Evolutionary conservation across 2,329 filamentous ascomycete species (phyloP).

Genomic region (Rasamsonia emersonii): DNA sequence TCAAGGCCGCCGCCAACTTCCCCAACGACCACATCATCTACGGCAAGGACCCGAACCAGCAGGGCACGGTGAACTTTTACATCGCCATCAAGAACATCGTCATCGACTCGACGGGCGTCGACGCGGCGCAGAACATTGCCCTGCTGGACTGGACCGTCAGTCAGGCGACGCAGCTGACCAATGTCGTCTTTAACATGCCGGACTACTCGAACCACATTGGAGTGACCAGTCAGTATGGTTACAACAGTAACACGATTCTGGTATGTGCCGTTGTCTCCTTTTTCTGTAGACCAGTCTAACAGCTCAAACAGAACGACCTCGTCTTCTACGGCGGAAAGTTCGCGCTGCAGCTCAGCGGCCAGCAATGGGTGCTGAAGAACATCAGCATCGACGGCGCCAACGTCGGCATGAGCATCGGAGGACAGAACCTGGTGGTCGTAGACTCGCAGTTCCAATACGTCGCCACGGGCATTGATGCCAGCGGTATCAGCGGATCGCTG

Average conservation of each 20-base stretch:
- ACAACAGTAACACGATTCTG: constrained; percentile 10
- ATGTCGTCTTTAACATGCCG: constrained; percentile 26
- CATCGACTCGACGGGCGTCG: constrained; percentile 20
- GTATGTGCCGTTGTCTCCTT: too few relatives aligned
- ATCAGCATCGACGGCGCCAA: constrained; percentile 54
- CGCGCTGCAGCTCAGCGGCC: constrained; percentile 22
- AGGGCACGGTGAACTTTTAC: constrained; percentile 21
- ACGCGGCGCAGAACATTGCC: constrained; percentile 12
- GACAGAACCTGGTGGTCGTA: constrained; percentile 20
- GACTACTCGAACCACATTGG: constrained; percentile 20
- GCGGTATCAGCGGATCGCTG: constrained; percentile 18
- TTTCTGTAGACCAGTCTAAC: too few relatives aligned
- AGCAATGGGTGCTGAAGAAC: constrained; percentile 36
- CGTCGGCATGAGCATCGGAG: constrained; percentile 36
- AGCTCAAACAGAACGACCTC: too few relatives aligned
- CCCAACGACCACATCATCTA: constrained; percentile 19
- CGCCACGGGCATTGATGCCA: constrained; percentile 21
- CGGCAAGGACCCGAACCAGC: constrained; percentile 15
- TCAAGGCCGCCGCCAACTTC: constrained; percentile 19
- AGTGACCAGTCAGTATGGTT: constrained; percentile 9
- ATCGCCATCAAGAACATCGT: constrained; percentile 24
- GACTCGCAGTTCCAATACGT: constrained; percentile 19
- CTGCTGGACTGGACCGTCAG: constrained; percentile 27
- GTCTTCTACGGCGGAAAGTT: constrained; percentile 18
- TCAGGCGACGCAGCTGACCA: constrained; percentile 24